A percentile compares a stretch with the other conserved stretches of the same genome.
phyloP scores from a whole-genome alignment of 768 basidiomycete species.

The Leucocoprinus leucothites region DNA sequence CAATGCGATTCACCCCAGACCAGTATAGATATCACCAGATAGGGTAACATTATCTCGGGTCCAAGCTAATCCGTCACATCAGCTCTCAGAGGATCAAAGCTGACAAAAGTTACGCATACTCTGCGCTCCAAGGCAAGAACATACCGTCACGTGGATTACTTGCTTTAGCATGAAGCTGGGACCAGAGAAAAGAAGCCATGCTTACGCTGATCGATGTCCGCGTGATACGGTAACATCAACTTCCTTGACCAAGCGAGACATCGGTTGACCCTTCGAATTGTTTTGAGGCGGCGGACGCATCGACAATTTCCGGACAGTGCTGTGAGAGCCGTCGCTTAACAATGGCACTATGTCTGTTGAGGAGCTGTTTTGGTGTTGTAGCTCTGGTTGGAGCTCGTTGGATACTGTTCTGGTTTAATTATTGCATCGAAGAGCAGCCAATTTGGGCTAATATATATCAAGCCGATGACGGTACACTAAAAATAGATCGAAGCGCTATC shows the following conservation, averaged over 20 bases:
- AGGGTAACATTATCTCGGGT: neutral
- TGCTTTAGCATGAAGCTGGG: neutral
- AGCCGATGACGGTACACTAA: too few species aligned
- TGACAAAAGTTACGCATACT: neutral
- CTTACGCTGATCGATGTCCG: neutral
- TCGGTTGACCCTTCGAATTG: neutral
- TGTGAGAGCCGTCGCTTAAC: too few species aligned
- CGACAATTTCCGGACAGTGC: too few species aligned
- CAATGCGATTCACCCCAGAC: neutral
- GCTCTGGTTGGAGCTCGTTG: too few species aligned
- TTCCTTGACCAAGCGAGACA: constrained; percentile 1
- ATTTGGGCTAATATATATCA: too few species aligned
- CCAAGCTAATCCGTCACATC: neutral
- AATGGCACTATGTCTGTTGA: too few species aligned
- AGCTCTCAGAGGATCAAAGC: neutral
- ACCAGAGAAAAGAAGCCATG: constrained; percentile 3
- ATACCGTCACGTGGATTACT: too few species aligned
- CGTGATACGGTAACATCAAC: neutral
- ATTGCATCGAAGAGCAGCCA: too few species aligned
- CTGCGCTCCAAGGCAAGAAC: neutral
- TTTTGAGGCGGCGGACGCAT: neutral
- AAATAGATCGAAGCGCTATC: too few species aligned
- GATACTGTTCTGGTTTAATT: too few species aligned
- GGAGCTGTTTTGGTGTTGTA: too few species aligned
- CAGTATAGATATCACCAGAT: neutral